These are phyloP conservation scores for Sclerotinia trifoliorum DNA, from an alignment of 2,329 filamentous ascomycete species.

Conservation along the genomic window DNA sequence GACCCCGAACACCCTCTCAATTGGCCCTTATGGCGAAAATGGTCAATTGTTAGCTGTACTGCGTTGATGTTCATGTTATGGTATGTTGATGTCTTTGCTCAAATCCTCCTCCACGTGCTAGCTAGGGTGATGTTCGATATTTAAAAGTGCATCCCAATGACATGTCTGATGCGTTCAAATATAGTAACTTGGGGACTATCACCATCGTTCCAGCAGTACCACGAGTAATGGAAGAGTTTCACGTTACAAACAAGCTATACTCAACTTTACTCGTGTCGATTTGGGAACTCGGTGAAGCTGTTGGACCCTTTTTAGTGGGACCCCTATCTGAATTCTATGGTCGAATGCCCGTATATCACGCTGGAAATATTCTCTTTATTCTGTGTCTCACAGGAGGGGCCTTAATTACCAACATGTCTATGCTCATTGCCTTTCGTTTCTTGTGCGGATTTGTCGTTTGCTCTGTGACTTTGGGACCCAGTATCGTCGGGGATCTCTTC, in stretches of 20 bases:
- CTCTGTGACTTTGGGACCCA: neutral
- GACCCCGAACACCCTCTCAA: conserved; percentile 13
- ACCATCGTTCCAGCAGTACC: conserved; percentile 9
- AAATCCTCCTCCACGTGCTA: neutral
- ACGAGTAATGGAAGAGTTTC: conserved; percentile 9
- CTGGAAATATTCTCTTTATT: neutral
- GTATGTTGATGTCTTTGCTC: neutral
- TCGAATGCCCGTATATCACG: conserved; percentile 6
- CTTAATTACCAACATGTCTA: conserved; percentile 1
- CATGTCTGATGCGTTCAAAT: neutral
- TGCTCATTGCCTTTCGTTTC: conserved; percentile 11
- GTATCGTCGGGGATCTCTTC: conserved; percentile 15
- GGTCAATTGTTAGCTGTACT: conserved; percentile 9
- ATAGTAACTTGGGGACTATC: conserved; percentile 11
- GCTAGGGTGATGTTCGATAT: neutral
- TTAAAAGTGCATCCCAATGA: neutral
- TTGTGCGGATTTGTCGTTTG: conserved; percentile 1
- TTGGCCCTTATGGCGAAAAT: neutral
- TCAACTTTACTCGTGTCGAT: conserved; percentile 14
- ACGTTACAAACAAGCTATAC: conserved; percentile 2
- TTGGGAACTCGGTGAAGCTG: conserved; percentile 16
- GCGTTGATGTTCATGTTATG: conserved; percentile 7
- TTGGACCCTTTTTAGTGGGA: conserved; percentile 1
- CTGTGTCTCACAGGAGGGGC: neutral
- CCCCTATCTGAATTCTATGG: neutral